A percentile compares a stretch with the other conserved stretches of the same genome.
These are phyloP conservation scores for Aspergillus homomorphus DNA, from an alignment of 495 filamentous ascomycete species.

Conservation along the genomic window DNA sequence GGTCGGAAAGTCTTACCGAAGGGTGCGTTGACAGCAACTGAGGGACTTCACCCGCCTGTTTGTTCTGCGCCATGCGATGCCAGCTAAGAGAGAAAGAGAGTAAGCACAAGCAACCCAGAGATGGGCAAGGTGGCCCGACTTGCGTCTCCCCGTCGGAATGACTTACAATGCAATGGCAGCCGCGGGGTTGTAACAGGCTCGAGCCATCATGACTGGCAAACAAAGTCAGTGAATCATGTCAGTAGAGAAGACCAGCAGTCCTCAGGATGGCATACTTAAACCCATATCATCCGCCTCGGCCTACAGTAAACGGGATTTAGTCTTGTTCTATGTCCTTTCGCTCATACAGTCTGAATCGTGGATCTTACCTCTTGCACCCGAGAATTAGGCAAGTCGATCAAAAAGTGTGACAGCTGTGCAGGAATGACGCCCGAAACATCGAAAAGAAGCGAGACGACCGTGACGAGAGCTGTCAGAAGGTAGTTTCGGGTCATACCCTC, in stretches of 20 bases:
- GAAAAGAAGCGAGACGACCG: slow-evolving; percentile 48
- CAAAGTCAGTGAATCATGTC: slow-evolving; percentile 24
- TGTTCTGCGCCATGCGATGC: slow-evolving; percentile 67
- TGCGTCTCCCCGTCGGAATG: not conserved
- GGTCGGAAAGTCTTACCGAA: slow-evolving; percentile 48
- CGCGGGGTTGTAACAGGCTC: slow-evolving; percentile 68
- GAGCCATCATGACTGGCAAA: slow-evolving; percentile 56
- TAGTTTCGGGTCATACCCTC: slow-evolving; percentile 67
- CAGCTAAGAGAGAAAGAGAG: slow-evolving; percentile 43
- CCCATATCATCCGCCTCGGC: slow-evolving; percentile 86
- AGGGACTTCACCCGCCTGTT: slow-evolving; percentile 52
- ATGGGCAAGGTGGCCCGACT: too few relatives aligned
- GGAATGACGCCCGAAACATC: slow-evolving; percentile 47
- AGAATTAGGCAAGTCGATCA: slow-evolving; percentile 66
- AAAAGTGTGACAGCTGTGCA: slow-evolving; percentile 53
- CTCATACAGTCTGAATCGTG: too few relatives aligned
- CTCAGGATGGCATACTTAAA: slow-evolving; percentile 47
- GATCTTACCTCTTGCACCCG: slow-evolving; percentile 58
- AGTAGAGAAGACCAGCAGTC: slow-evolving; percentile 26
- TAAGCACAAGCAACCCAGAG: not conserved
- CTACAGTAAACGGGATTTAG: slow-evolving; percentile 18
- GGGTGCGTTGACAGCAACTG: slow-evolving; percentile 89
- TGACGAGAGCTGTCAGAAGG: slow-evolving; percentile 41
- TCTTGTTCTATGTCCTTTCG: not conserved
- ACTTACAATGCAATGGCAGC: slow-evolving; percentile 62